Percentiles rank a stretch among this genome's conserved stretches.
Evolutionary conservation across 306 rosid genomes (phyloP).

Genomic region (Astragalus glycyphyllos): DNA sequence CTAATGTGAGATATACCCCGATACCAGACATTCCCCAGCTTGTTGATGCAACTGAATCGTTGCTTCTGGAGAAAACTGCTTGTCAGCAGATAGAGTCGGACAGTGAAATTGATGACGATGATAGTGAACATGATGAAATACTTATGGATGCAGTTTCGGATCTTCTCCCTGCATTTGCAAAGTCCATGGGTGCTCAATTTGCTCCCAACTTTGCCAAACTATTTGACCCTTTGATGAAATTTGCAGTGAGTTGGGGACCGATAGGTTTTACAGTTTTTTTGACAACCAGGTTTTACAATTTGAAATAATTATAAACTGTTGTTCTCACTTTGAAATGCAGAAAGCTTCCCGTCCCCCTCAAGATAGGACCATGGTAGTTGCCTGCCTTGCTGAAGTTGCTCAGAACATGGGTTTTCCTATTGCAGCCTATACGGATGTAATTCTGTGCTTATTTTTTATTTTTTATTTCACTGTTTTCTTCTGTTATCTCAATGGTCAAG

Average conservation of each 20-base stretch:
- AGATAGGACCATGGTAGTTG: slow-evolving; percentile 98
- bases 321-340: slow-evolving; percentile 60
- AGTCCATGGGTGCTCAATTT: slow-evolving; percentile 93
- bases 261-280: slow-evolving; percentile 23
- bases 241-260: slow-evolving; percentile 66
- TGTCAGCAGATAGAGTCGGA: slow-evolving; percentile 86
- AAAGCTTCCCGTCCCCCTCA: slow-evolving; percentile 86
- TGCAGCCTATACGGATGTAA: slow-evolving; percentile 82
- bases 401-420: slow-evolving; percentile 99
- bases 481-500: slow-evolving; percentile 8
- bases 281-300: slow-evolving; percentile 17
- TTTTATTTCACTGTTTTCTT: not conserved
- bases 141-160: slow-evolving; percentile 99
- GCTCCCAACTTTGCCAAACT: slow-evolving; percentile 85
- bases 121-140: slow-evolving; percentile 79
- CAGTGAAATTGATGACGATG: slow-evolving; percentile 86
- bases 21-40: slow-evolving; percentile 68
- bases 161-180: slow-evolving; percentile 95
- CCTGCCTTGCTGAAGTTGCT: slow-evolving; percentile 99
- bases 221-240: slow-evolving; percentile 90
- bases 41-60: slow-evolving; percentile 76
- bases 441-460: slow-evolving; percentile 4
- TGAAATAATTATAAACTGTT: slow-evolving; percentile 41
- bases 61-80: slow-evolving; percentile 85
- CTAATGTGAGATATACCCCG: slow-evolving; percentile 39